These are phyloP conservation scores for Ceriops decandra DNA, from an alignment of 345 rosid genomes.

Conservation along the genomic window DNA sequence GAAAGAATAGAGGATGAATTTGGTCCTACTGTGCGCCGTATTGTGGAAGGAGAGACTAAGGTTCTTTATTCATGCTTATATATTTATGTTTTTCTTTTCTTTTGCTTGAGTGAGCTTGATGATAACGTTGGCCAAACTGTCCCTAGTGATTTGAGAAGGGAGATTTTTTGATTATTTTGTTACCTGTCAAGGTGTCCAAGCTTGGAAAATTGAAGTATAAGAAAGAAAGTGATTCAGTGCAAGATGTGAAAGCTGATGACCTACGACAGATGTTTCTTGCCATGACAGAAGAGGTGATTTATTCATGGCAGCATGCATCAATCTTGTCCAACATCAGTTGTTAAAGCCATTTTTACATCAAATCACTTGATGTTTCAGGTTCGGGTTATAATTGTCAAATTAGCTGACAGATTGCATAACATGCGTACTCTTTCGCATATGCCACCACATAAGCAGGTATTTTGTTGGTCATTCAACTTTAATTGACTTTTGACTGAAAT, in stretches of 20 bases:
- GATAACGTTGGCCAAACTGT: neutral
- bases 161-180: constrained; percentile 5
- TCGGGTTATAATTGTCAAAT: constrained; percentile 96
- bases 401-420: constrained; percentile 96
- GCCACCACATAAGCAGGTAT: constrained; percentile 98
- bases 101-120: no score
- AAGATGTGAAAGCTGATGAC: constrained; percentile 99
- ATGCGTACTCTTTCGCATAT: constrained; percentile 94
- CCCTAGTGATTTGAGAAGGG: constrained; percentile 7
- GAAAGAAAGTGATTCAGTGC: constrained; percentile 62
- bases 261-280: constrained; percentile 97
- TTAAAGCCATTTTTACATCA: constrained; percentile 14
- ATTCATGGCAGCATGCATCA: constrained; percentile 1
- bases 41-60: constrained; percentile 99
- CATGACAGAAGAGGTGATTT: constrained; percentile 89
- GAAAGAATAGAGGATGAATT: constrained; percentile 90
- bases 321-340: constrained; percentile 11
- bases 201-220: constrained; percentile 89
- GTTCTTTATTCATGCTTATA: constrained; percentile 36
- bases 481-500: constrained; percentile 9
- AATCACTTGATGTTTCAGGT: constrained; percentile 52
- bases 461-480: constrained; percentile 10
- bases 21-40: constrained; percentile 83
- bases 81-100: neutral
- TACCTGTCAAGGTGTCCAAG: constrained; percentile 69